Percentiles rank a stretch among this genome's conserved stretches.
These are phyloP conservation scores for Phytopythium chamaehyphon DNA, from an alignment of 352 stramenopile species.

Conservation along the genomic window DNA sequence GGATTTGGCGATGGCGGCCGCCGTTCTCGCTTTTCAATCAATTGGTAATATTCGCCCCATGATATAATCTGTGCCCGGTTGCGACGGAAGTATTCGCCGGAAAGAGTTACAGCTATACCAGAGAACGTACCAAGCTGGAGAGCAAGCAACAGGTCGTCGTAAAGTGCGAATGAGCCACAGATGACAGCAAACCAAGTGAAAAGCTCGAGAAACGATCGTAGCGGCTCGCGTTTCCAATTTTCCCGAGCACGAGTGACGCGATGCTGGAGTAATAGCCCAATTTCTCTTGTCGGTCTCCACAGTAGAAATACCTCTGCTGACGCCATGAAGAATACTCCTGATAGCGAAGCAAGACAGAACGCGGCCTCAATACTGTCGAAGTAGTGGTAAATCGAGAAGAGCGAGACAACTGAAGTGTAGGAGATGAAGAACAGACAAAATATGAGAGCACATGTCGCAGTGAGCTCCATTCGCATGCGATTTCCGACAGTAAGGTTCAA, in stretches of 20 bases:
- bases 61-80: constrained; percentile 54
- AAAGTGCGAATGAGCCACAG: constrained; percentile 75
- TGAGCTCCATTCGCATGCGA: constrained; percentile 51
- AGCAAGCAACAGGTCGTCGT: constrained; percentile 71
- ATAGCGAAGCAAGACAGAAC: constrained; percentile 75
- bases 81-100: constrained; percentile 69
- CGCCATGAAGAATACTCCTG: constrained; percentile 75
- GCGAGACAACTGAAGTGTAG: constrained; percentile 61
- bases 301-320: constrained; percentile 80
- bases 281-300: constrained; percentile 70
- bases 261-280: constrained; percentile 69
- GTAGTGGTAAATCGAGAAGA: constrained; percentile 82
- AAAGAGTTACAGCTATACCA: constrained; percentile 74
- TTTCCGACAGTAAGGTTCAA: constrained; percentile 56
- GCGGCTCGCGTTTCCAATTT: constrained; percentile 72
- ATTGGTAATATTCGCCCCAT: constrained; percentile 21
- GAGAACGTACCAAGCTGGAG: constrained; percentile 82
- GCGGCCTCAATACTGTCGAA: constrained; percentile 83
- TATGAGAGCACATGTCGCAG: constrained; percentile 65
- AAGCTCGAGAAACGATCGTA: constrained; percentile 79
- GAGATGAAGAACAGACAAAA: constrained; percentile 73
- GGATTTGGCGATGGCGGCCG: constrained; percentile 20
- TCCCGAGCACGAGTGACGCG: constrained; percentile 71
- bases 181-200: constrained; percentile 83
- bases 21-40: constrained; percentile 5